Percentiles rank a stretch among this genome's conserved stretches.
phyloP scores from a whole-genome alignment of 2,329 filamentous ascomycete species.

The Calonectria multiphialidica region DNA sequence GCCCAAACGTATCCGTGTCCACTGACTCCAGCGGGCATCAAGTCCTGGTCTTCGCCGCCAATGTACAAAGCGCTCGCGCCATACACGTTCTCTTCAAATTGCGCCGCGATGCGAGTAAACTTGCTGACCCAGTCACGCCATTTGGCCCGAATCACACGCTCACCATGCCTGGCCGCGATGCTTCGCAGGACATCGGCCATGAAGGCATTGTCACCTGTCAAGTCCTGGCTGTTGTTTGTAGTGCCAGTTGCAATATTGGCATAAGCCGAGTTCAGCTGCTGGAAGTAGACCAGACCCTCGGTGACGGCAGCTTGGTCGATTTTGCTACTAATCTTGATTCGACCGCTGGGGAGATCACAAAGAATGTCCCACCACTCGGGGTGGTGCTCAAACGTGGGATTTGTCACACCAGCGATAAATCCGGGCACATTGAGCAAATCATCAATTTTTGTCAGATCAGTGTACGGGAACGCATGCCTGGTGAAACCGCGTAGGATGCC shows the following conservation, averaged over 20 bases:
- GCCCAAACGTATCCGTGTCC: constrained; percentile 97
- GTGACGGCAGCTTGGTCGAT: constrained; percentile 86
- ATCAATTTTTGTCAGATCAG: constrained; percentile 97
- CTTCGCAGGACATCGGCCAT: constrained; percentile 88
- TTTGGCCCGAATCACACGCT: constrained; percentile 90
- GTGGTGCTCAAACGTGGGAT: constrained; percentile 94
- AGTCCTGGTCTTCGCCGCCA: constrained; percentile 78
- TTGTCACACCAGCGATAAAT: constrained; percentile 97
- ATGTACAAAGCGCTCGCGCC: constrained; percentile 92
- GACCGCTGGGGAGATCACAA: constrained; percentile 90
- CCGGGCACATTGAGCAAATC: constrained; percentile 95
- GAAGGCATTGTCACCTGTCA: constrained; percentile 89
- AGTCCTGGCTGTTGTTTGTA: constrained; percentile 65
- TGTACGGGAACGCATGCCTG: constrained; percentile 96
- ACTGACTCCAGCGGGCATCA: constrained; percentile 68
- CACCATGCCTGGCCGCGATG: constrained; percentile 87
- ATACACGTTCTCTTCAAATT: constrained; percentile 96
- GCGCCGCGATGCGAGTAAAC: constrained; percentile 91
- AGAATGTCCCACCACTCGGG: constrained; percentile 98
- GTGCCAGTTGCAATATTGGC: constrained; percentile 61
- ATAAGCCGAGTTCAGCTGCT: constrained; percentile 78
- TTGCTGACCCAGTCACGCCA: constrained; percentile 96
- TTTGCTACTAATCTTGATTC: constrained; percentile 92
- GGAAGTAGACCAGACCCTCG: constrained; percentile 89
- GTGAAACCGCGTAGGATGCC: constrained; percentile 95